These are phyloP conservation scores for Colletotrichum abscissum DNA, from an alignment of 2,329 filamentous ascomycete genomes.

Conservation along the genomic window DNA sequence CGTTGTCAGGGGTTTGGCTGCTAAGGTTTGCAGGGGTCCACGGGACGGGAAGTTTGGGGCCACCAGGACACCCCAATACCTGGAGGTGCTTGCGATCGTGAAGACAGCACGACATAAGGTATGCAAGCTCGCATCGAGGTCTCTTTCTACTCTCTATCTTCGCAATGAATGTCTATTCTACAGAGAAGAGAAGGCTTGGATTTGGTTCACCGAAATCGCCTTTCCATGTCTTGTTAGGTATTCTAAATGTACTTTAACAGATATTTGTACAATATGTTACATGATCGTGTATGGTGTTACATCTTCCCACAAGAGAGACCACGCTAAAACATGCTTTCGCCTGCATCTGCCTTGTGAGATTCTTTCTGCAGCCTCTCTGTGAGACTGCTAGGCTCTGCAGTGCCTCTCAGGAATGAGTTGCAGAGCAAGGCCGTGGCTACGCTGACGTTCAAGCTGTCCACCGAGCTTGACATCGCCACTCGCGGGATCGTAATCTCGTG, in stretches of 20 bases:
- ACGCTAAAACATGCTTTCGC: conserved; percentile 30
- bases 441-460: conserved; percentile 95
- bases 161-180: not conserved
- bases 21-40: conserved; percentile 16
- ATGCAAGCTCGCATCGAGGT: not conserved
- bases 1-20: conserved; percentile 18
- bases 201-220: not conserved
- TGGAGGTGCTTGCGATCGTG: not conserved
- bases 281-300: conserved; percentile 14
- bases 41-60: not conserved
- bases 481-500: conserved; percentile 73
- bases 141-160: not conserved
- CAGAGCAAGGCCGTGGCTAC: conserved; percentile 85
- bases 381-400: conserved; percentile 40
- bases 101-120: not conserved
- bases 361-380: conserved; percentile 48
- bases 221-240: not conserved
- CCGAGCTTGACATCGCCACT: conserved; percentile 62
- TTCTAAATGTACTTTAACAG: conserved; percentile 1
- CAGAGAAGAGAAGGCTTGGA: not conserved
- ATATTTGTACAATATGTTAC: conserved; percentile 16
- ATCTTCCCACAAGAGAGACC: not conserved
- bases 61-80: not conserved
- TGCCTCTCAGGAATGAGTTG: conserved; percentile 70
- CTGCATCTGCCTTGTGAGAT: conserved; percentile 42